Percentiles rank a stretch among this genome's conserved stretches.
Evolutionary conservation across 75 land plant species (phyloP).

Genomic region (Picea sitchensis): DNA sequence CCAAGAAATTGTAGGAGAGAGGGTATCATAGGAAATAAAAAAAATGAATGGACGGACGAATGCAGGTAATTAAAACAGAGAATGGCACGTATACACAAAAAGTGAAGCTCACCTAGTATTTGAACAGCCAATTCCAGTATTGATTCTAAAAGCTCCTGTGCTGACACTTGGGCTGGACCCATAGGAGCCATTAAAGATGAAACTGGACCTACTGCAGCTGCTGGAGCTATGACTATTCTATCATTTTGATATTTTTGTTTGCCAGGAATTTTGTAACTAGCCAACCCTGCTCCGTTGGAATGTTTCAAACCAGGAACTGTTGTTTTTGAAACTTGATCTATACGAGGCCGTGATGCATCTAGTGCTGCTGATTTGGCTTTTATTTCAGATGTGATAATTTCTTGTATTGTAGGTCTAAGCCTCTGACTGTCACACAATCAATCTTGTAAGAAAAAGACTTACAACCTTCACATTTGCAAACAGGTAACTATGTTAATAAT

Average conservation of each 20-base stretch:
- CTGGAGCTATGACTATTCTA: slow-evolving; percentile 26
- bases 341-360: slow-evolving; percentile 47
- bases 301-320: slow-evolving; percentile 22
- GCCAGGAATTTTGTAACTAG: slow-evolving; percentile 27
- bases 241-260: slow-evolving; percentile 66
- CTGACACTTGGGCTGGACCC: slow-evolving; percentile 71
- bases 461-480: neutral
- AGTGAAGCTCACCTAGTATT: slow-evolving; percentile 64
- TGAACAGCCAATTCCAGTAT: slow-evolving; percentile 57
- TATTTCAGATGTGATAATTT: slow-evolving; percentile 85
- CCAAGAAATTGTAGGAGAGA: neutral
- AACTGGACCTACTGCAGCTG: slow-evolving; percentile 57
- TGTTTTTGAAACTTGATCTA: slow-evolving; percentile 41
- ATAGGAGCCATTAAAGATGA: slow-evolving; percentile 65
- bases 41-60: neutral
- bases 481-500: slow-evolving; percentile 7
- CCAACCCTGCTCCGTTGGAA: slow-evolving; percentile 37
- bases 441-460: neutral
- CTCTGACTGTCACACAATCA: slow-evolving; percentile 67
- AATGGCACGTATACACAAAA: neutral
- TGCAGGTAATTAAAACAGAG: neutral
- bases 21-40: neutral
- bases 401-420: slow-evolving; percentile 90
- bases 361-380: slow-evolving; percentile 66
- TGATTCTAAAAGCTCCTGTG: slow-evolving; percentile 76